These are phyloP conservation scores for Plasmodium vivax DNA, from an alignment of 169 alveolate species.

Conservation along the genomic window DNA sequence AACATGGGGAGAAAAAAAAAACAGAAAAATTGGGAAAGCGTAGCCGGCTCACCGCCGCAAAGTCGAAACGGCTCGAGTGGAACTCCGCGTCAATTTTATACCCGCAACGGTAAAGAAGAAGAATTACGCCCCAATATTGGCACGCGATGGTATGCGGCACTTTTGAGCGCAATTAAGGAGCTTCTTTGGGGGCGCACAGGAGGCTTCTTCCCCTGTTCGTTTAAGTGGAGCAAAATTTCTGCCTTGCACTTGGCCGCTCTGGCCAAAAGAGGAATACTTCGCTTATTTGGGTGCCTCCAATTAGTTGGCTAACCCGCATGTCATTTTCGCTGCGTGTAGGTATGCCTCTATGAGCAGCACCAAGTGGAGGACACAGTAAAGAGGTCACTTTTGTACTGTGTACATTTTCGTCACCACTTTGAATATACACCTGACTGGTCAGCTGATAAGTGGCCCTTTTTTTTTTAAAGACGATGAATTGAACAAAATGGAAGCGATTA, in stretches of 20 bases:
- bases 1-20: background rate
- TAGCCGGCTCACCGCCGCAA: background rate
- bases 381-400: background rate
- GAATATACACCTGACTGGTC: background rate
- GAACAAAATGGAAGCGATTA: too few relatives aligned
- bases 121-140: background rate
- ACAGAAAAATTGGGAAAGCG: background rate
- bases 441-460: background rate
- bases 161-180: too few relatives aligned
- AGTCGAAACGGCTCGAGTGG: background rate
- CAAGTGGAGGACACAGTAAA: too few relatives aligned
- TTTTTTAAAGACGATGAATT: too few relatives aligned
- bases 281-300: too few relatives aligned
- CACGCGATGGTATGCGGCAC: background rate
- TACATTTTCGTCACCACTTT: background rate
- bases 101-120: background rate
- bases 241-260: too few relatives aligned
- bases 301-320: too few relatives aligned
- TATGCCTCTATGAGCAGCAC: background rate
- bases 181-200: too few relatives aligned
- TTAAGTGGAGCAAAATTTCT: too few relatives aligned
- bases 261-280: too few relatives aligned
- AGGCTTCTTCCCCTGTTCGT: too few relatives aligned
- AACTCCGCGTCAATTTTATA: background rate
- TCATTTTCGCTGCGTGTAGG: too few relatives aligned